Evolutionary conservation across 495 filamentous ascomycete species (phyloP), one percentile per base, ranked within the genome.

Genomic region (Penicillium nucicola): DNA sequence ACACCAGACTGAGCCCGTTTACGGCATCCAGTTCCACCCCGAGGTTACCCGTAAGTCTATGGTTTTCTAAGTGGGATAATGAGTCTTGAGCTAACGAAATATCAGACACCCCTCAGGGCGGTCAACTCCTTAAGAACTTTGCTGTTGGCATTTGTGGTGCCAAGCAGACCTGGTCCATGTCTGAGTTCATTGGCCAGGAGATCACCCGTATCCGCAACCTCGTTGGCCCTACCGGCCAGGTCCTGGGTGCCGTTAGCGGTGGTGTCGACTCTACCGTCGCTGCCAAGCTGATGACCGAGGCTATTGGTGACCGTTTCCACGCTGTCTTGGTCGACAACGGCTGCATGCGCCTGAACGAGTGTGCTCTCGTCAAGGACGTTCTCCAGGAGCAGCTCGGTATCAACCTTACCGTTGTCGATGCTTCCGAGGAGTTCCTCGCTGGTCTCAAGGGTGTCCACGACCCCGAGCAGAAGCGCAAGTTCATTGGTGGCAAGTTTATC

Each of bases 251-350:
- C 39, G 87, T 47, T 22, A 89, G 84, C 52, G 93, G 93, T 56
- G 93, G 93, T 60, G 93, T 98, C 4, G 93, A 98, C 65, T 87
- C 81, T 8, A 98, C 93, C 4, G 93, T 79, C 14, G 93, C 85
- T 2, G 92, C 92, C 1, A 86, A 85, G 61, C 76, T 97, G 4
- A 95, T 96, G 88, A 72, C 83, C 22, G 77, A 85, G 48, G 88
- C 87, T 15, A 92, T 95, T 53, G 89, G 90, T 7, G 83, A 88
- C 56, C 81, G 92, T 9, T 97, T 96, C 72, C 83, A 95, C 53
- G 91, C 92, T 33, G 83, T 98, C 0, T 78, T 96, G 0, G 84
- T 97, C 14, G 82, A 98, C 71, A 96, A 89, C 52, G 90, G 91
- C 12, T 78, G 90, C 43, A 86, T 98, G 83, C 83, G 93, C 33